Evolutionary conservation across 2,329 filamentous ascomycete species (phyloP).

Genomic region (Xylariaceae sp.): DNA sequence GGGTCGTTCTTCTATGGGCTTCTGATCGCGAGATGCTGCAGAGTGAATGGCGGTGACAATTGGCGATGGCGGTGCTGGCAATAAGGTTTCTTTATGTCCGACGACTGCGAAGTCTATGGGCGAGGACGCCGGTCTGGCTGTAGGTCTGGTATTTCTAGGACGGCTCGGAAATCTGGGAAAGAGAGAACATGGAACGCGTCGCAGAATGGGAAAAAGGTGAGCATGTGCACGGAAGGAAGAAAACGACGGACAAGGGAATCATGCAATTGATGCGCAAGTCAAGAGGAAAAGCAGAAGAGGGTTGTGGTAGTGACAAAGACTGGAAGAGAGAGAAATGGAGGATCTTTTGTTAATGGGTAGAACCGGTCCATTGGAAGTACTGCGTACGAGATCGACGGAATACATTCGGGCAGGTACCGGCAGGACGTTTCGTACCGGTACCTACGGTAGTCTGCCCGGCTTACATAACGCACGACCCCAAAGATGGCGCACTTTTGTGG

Average conservation of each 20-base stretch:
- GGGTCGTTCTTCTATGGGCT: constrained; percentile 20
- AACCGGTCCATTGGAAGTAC: no score
- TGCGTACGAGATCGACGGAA: no score
- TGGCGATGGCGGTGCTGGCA: not conserved
- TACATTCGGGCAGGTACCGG: not conserved
- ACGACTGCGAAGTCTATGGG: not conserved
- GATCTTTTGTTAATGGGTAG: not conserved
- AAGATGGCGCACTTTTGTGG: not conserved
- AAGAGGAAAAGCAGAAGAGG: not conserved
- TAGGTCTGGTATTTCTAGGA: not conserved
- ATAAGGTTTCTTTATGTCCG: not conserved
- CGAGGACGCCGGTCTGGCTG: not conserved
- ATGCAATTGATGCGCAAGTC: not conserved
- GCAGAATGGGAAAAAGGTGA: not conserved
- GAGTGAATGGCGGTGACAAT: constrained; percentile 3
- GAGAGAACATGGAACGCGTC: not conserved
- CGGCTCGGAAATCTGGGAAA: not conserved
- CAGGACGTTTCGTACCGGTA: not conserved
- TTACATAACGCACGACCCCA: not conserved
- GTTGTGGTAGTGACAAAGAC: not conserved
- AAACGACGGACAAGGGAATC: not conserved
- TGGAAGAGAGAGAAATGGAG: not conserved
- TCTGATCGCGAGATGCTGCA: constrained; percentile 24
- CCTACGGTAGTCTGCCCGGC: not conserved
- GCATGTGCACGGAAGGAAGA: not conserved